Conservation (phyloP, 2,329 filamentous ascomycete species). For the Alternaria incomplexa region DNA sequence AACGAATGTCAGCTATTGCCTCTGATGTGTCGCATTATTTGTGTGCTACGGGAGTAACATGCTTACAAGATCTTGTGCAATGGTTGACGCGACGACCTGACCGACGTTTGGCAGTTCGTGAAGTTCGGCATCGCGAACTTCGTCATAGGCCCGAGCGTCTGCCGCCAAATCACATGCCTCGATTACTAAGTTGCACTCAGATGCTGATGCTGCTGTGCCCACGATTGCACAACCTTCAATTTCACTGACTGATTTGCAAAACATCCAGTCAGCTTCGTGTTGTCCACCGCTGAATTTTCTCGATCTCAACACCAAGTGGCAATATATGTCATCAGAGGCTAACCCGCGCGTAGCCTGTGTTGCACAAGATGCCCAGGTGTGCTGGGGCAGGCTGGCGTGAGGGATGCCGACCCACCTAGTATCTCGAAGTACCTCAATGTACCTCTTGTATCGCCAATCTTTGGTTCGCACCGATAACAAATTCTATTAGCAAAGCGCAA, state of each 20-base stretch:
- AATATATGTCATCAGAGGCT: slow-evolving; percentile 9
- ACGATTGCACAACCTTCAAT: slow-evolving; percentile 2
- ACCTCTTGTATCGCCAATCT: neutral
- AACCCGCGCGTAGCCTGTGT: slow-evolving; percentile 3
- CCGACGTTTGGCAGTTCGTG: slow-evolving; percentile 17
- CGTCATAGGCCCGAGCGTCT: slow-evolving; percentile 40
- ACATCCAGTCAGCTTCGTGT: neutral
- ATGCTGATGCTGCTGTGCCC: neutral
- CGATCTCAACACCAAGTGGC: slow-evolving; percentile 30
- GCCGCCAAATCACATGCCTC: slow-evolving; percentile 38
- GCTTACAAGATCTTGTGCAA: slow-evolving; percentile 14
- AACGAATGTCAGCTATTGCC: slow-evolving; percentile 8
- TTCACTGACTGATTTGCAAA: slow-evolving; percentile 2
- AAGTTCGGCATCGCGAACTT: slow-evolving; percentile 21
- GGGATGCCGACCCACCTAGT: slow-evolving; percentile 11
- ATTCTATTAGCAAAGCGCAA: slow-evolving; percentile 14
- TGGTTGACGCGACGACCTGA: slow-evolving; percentile 13
- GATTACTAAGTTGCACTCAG: slow-evolving; percentile 13
- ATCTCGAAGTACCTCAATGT: slow-evolving; percentile 28
- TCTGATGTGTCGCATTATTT: slow-evolving; percentile 11
- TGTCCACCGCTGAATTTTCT: neutral
- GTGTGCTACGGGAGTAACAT: neutral
- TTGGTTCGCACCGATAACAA: slow-evolving; percentile 2
- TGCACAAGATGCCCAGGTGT: slow-evolving; percentile 9
- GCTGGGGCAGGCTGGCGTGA: slow-evolving; percentile 17